Evolutionary conservation across 2,329 filamentous ascomycete genomes (phyloP).

Genomic region (Ramularia collo-cygni): DNA sequence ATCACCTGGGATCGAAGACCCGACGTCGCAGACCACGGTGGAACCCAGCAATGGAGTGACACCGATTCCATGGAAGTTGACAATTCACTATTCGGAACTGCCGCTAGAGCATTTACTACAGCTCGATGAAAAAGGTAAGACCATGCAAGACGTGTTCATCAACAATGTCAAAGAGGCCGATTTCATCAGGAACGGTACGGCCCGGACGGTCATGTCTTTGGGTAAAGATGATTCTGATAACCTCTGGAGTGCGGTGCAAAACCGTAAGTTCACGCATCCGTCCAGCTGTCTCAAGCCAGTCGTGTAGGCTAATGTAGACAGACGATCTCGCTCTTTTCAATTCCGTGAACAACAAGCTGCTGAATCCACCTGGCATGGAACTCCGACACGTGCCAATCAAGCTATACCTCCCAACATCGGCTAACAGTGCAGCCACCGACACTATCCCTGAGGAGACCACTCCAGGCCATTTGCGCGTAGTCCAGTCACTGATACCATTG

Average conservation of each 20-base stretch:
- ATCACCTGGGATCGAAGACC: slow-evolving; percentile 1
- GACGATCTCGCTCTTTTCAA: slow-evolving; percentile 68
- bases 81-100: slow-evolving; percentile 54
- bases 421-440: slow-evolving; percentile 31
- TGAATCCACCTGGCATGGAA: slow-evolving; percentile 63
- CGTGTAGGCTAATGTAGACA: slow-evolving; percentile 28
- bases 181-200: slow-evolving; percentile 79
- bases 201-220: slow-evolving; percentile 82
- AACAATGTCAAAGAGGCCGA: slow-evolving; percentile 74
- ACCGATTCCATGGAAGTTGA: slow-evolving; percentile 55
- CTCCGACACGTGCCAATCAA: slow-evolving; percentile 81
- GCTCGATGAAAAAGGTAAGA: slow-evolving; percentile 48
- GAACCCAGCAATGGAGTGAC: slow-evolving; percentile 3
- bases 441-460: slow-evolving; percentile 28
- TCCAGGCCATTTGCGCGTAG: slow-evolving; percentile 40
- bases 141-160: slow-evolving; percentile 59
- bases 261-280: slow-evolving; percentile 47
- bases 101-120: slow-evolving; percentile 52
- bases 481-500: slow-evolving; percentile 67
- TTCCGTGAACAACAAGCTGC: slow-evolving; percentile 66
- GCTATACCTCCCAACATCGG: slow-evolving; percentile 65
- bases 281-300: not conserved
- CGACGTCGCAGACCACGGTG: slow-evolving; percentile 7
- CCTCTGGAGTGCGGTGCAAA: slow-evolving; percentile 73
- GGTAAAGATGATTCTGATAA: slow-evolving; percentile 76